Percentiles rank a stretch among this genome's conserved stretches.
Evolutionary conservation across 2,329 filamentous ascomycete genomes (phyloP).

Genomic region (Zymoseptoria pseudotritici): DNA sequence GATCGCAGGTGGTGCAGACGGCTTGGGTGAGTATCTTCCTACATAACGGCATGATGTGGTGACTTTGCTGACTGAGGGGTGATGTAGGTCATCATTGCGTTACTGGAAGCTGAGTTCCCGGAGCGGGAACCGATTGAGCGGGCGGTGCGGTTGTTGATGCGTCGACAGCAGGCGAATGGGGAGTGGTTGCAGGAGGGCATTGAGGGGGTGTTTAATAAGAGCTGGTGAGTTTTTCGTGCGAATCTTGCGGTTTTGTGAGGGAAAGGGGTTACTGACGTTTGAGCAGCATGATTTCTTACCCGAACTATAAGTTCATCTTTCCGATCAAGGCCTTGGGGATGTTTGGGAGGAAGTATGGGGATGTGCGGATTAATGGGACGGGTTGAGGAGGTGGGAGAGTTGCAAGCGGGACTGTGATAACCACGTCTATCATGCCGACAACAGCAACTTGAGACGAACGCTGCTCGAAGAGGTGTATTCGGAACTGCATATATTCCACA

Average conservation of each 20-base stretch:
- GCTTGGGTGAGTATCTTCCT: constrained; percentile 62
- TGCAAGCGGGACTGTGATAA: not conserved
- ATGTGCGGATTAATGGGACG: constrained; percentile 37
- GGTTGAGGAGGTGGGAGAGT: constrained; percentile 7
- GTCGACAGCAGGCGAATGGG: constrained; percentile 75
- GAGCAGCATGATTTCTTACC: constrained; percentile 87
- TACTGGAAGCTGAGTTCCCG: constrained; percentile 78
- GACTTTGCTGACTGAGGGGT: constrained; percentile 53
- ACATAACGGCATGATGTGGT: constrained; percentile 1
- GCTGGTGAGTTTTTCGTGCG: constrained; percentile 52
- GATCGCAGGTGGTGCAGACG: constrained; percentile 88
- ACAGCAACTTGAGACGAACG: not conserved
- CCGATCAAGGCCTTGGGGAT: constrained; percentile 89
- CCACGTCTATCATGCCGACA: not conserved
- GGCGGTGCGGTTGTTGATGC: constrained; percentile 75
- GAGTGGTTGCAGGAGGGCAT: constrained; percentile 95
- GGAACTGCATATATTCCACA: too few species aligned
- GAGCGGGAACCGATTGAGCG: constrained; percentile 63
- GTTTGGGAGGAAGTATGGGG: constrained; percentile 67
- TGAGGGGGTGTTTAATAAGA: constrained; percentile 98
- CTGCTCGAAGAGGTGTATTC: too few species aligned
- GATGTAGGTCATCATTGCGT: constrained; percentile 47
- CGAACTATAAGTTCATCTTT: constrained; percentile 98
- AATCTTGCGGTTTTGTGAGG: not conserved
- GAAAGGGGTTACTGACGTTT: constrained; percentile 7